Percentiles rank a stretch among this genome's conserved stretches.
Evolutionary conservation across 2,329 filamentous ascomycete species (phyloP).

Genomic region (Rugonectria rugulosa): DNA sequence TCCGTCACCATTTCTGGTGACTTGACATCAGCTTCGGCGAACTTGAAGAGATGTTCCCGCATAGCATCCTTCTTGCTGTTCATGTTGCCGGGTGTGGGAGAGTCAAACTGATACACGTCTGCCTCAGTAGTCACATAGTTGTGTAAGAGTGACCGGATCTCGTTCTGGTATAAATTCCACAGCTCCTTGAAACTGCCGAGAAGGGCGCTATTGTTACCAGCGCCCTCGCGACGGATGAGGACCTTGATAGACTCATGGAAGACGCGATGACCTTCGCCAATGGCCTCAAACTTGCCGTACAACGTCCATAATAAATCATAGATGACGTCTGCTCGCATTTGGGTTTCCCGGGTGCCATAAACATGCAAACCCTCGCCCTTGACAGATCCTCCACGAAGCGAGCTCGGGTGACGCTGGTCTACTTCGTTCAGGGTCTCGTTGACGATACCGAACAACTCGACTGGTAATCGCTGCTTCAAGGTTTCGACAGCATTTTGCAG

Average conservation of each 20-base stretch:
- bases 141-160: slow-evolving; percentile 92
- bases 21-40: slow-evolving; percentile 84
- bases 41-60: slow-evolving; percentile 78
- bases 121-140: slow-evolving; percentile 96
- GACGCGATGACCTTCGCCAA: slow-evolving; percentile 92
- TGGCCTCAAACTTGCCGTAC: slow-evolving; percentile 96
- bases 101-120: slow-evolving; percentile 71
- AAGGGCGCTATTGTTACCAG: slow-evolving; percentile 68
- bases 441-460: slow-evolving; percentile 92
- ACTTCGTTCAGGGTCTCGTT: slow-evolving; percentile 96
- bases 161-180: slow-evolving; percentile 98
- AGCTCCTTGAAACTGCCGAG: slow-evolving; percentile 93
- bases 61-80: slow-evolving; percentile 57
- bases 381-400: slow-evolving; percentile 65
- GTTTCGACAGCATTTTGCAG: slow-evolving; percentile 87
- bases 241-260: slow-evolving; percentile 91
- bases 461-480: slow-evolving; percentile 90
- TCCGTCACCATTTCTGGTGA: slow-evolving; percentile 81
- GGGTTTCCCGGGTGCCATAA: slow-evolving; percentile 74
- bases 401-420: slow-evolving; percentile 89
- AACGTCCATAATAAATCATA: slow-evolving; percentile 91
- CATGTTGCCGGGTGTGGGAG: slow-evolving; percentile 55
- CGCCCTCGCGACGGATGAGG: slow-evolving; percentile 82
- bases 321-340: slow-evolving; percentile 83
- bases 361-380: slow-evolving; percentile 66